Evolutionary conservation across 208 protist species (phyloP).

Genomic region (Crithidia sp.): DNA sequence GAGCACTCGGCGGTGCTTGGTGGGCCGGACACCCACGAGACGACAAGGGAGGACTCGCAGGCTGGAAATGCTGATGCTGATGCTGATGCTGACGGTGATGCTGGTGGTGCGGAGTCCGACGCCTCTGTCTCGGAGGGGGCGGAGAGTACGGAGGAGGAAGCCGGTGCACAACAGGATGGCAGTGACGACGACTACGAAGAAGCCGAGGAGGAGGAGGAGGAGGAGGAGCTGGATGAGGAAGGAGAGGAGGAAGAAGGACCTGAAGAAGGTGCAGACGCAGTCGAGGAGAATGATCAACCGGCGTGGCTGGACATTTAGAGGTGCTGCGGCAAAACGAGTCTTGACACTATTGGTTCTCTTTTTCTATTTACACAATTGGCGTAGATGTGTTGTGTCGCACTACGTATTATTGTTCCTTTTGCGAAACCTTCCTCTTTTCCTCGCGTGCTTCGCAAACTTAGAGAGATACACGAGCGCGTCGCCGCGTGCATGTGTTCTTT

Average conservation of each 20-base stretch:
- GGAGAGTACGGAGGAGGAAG: background rate
- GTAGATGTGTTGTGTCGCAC: too few relatives aligned
- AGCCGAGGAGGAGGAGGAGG: background rate
- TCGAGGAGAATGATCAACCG: background rate
- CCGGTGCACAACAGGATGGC: background rate
- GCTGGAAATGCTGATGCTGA: background rate
- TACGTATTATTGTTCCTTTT: too few relatives aligned
- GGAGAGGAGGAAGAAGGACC: background rate
- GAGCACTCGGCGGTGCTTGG: conserved; percentile 11
- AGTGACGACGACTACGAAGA: background rate
- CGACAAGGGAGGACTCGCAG: background rate
- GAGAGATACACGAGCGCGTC: too few relatives aligned
- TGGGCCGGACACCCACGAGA: background rate
- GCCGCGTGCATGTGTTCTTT: too few relatives aligned
- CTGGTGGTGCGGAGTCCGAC: background rate
- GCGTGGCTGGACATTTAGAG: conserved; percentile 20
- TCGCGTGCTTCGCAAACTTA: background rate
- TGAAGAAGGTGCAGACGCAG: background rate
- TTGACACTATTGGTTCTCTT: background rate
- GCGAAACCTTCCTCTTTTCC: conserved; percentile 3
- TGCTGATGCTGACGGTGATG: background rate
- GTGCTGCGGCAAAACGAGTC: too few relatives aligned
- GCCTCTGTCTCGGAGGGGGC: background rate
- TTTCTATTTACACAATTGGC: background rate
- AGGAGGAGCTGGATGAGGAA: background rate